phyloP scores from a whole-genome alignment of 176 grass and related monocot species.

The Thalia dealbata region DNA sequence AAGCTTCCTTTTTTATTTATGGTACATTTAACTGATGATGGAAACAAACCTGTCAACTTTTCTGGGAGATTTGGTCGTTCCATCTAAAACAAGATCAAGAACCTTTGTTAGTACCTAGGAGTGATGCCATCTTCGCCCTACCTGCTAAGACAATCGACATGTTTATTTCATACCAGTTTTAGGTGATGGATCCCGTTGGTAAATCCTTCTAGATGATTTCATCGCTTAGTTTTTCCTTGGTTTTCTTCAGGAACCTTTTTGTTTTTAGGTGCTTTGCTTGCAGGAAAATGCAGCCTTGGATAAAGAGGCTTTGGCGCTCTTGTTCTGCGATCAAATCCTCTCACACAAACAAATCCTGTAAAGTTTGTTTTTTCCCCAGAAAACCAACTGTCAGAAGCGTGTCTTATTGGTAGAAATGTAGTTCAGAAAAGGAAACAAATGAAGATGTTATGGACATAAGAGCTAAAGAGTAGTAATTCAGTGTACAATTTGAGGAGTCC shows the following conservation, averaged over 20 bases:
- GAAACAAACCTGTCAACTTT: not conserved
- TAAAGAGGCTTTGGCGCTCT: slow-evolving; percentile 75
- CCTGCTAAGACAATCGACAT: not conserved
- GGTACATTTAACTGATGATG: not conserved
- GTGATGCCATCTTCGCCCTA: not conserved
- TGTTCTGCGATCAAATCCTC: slow-evolving; percentile 62
- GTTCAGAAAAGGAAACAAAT: not conserved
- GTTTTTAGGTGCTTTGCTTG: slow-evolving; percentile 37
- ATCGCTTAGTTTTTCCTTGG: not conserved
- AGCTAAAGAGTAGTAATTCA: not conserved
- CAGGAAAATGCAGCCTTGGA: slow-evolving; percentile 54
- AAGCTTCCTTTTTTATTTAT: not conserved
- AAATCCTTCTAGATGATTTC: not conserved
- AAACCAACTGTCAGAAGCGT: slow-evolving; percentile 5
- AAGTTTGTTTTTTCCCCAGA: not conserved
- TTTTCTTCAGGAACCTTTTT: slow-evolving; percentile 7
- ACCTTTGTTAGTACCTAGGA: not conserved
- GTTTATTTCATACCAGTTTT: not conserved
- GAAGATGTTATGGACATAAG: not conserved
- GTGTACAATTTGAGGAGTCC: not conserved
- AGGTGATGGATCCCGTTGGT: not conserved
- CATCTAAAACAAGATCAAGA: not conserved
- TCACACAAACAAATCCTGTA: slow-evolving; percentile 83
- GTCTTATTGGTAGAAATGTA: not conserved
- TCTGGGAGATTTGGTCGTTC: not conserved